Evolutionary conservation across 2,329 filamentous ascomycete genomes (phyloP), one percentile per base, ranked within the genome.

Genomic region (Botryotinia globosa): DNA sequence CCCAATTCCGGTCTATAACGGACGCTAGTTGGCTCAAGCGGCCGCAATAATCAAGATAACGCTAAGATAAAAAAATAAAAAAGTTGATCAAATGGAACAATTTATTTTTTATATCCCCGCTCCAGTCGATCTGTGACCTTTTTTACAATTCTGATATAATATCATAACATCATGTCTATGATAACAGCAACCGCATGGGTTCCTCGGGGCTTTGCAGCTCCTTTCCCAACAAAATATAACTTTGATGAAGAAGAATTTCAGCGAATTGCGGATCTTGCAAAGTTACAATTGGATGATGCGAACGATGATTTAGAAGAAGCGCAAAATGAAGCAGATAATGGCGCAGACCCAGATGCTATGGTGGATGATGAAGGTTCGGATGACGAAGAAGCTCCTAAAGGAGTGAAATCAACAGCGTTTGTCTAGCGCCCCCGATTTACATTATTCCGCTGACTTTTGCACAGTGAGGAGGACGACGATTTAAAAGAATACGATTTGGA

Each of bases 401-500:
- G 76, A 29, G 73, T 80, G 25, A 80, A 82, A 51, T 82, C 82
- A 73, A 82, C 83, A 77, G 80, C 81, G 78, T 85, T 82, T 77
- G 85, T 77, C 54, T 20, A 14, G 42, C 80, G 78, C 22, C 25
- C 51, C 61, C 20, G 76, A 77, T 34, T 61, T 39, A 32, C 78
- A 78, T 63, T 75, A 77, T 54, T 79, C 81, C 76, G 71, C 69
- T 75, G 63, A 77, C 61, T 44, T 71, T 68, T 20, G 34, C 45
- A 8, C 58, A 84, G 84, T 72, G 84, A 89, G 54, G 85, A 91
- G 76, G 94, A 97, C 80, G 93, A 97, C 77, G 94, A 97, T 81
- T 87, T 99, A 67, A 96, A 95, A 83, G 94, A 99, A 83, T 99
- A 98, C 83, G 91, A 99, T 80, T 87, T 99, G 71, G 95, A 98